These are phyloP conservation scores for Sphaerosporella brunnea DNA, from an alignment of 495 filamentous ascomycete species.

Conservation along the genomic window DNA sequence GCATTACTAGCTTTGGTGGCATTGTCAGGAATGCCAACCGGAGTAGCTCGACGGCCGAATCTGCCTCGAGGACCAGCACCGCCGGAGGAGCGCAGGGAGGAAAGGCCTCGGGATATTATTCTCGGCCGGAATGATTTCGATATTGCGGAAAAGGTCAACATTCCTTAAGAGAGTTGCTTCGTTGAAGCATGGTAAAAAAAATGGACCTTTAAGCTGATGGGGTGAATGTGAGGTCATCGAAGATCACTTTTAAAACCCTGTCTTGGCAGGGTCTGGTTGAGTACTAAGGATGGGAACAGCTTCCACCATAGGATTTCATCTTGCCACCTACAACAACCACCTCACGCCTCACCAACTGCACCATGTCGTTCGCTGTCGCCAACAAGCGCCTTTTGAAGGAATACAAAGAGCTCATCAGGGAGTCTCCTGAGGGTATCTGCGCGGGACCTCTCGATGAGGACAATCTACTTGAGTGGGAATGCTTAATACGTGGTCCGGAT, in stretches of 20 bases:
- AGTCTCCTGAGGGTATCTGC: slow-evolving; percentile 83
- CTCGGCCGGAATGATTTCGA: neutral
- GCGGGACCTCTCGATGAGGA: slow-evolving; percentile 87
- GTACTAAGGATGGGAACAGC: too few relatives aligned
- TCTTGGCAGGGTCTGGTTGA: too few relatives aligned
- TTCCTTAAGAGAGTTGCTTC: too few relatives aligned
- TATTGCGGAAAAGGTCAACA: neutral
- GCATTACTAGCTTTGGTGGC: slow-evolving; percentile 1
- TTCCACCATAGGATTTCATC: too few relatives aligned
- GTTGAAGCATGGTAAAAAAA: too few relatives aligned
- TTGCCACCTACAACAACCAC: too few relatives aligned
- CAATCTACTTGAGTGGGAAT: slow-evolving; percentile 94
- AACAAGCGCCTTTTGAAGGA: slow-evolving; percentile 93
- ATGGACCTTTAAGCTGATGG: too few relatives aligned
- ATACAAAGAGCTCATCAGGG: slow-evolving; percentile 71
- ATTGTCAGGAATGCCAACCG: slow-evolving; percentile 1
- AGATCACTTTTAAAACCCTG: too few relatives aligned
- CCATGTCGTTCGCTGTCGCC: slow-evolving; percentile 49
- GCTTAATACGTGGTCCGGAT: slow-evolving; percentile 83
- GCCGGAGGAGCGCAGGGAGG: neutral
- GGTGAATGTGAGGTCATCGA: too few relatives aligned
- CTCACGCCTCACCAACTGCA: too few relatives aligned
- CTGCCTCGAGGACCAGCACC: neutral
- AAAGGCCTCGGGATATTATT: neutral
- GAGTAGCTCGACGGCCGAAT: neutral